These are phyloP conservation scores for Danielozyma ontarioensis DNA, from an alignment of 805 yeast species.

Conservation along the genomic window DNA sequence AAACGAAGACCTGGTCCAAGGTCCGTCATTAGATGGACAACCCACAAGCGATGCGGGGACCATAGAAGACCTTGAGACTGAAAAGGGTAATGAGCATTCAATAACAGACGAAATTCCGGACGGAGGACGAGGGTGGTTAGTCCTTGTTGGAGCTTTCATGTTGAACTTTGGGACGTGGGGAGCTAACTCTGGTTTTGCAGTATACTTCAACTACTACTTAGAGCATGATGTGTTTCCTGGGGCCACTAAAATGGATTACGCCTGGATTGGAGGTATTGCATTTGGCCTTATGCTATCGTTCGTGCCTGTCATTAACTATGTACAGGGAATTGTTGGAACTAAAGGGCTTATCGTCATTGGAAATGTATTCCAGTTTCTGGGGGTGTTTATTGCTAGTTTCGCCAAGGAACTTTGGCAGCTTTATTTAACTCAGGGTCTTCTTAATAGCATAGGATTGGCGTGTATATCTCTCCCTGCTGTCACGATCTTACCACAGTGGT, in stretches of 20 bases:
- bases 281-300: conserved; percentile 50
- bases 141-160: conserved; percentile 44
- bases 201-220: conserved; percentile 55
- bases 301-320: conserved; percentile 46
- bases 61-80: too few species aligned
- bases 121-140: conserved; percentile 68
- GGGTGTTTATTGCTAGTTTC: conserved; percentile 56
- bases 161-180: conserved; percentile 70
- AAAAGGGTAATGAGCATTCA: too few species aligned
- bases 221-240: conserved; percentile 47
- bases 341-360: conserved; percentile 44
- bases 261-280: conserved; percentile 63
- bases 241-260: conserved; percentile 54
- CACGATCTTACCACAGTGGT: conserved; percentile 65
- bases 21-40: too few species aligned
- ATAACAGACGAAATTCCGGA: conserved; percentile 28
- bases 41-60: too few species aligned
- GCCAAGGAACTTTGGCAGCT: conserved; percentile 60
- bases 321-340: conserved; percentile 41
- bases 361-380: conserved; percentile 44
- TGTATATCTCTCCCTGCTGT: conserved; percentile 54
- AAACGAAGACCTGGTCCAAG: too few species aligned
- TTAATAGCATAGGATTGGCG: conserved; percentile 56
- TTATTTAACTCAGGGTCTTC: conserved; percentile 61
- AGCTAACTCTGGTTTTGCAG: conserved; percentile 60